Conservation (phyloP, 2,329 filamentous ascomycete species). For the Blastomyces silverae region DNA sequence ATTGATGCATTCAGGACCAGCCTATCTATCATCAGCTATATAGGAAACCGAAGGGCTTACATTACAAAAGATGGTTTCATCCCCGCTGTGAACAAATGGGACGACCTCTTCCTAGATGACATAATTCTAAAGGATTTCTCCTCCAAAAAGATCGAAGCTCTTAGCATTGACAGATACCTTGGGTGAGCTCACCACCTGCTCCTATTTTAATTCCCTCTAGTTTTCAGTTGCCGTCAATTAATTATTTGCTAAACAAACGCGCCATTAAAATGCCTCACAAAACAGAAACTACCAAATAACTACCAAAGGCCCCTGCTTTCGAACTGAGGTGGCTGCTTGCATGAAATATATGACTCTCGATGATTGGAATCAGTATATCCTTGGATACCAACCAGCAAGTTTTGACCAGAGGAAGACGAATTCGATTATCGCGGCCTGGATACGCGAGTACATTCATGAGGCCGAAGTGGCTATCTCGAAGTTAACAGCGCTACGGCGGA, state of each 20-base stretch:
- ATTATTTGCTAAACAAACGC: neutral
- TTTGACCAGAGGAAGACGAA: constrained; percentile 30
- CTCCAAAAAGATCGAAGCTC: constrained; percentile 29
- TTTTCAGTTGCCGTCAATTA: neutral
- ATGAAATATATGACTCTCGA: constrained; percentile 36
- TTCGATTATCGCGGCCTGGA: constrained; percentile 33
- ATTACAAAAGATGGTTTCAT: constrained; percentile 37
- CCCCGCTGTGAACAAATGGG: constrained; percentile 36
- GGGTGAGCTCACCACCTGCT: constrained; percentile 28
- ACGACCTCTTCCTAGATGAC: constrained; percentile 39
- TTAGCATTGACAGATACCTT: constrained; percentile 35
- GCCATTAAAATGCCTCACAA: constrained; percentile 12
- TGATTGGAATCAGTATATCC: constrained; percentile 37
- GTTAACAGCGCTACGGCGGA: constrained; percentile 4
- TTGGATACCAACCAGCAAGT: constrained; percentile 31
- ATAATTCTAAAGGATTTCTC: constrained; percentile 34
- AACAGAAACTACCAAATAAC: constrained; percentile 37
- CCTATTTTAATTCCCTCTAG: neutral
- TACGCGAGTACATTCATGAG: constrained; percentile 33
- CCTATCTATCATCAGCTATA: neutral
- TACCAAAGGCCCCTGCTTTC: constrained; percentile 36
- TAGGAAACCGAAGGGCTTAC: neutral
- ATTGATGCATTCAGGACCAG: neutral
- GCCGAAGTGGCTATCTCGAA: constrained; percentile 27
- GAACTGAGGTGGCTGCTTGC: constrained; percentile 40